Evolutionary conservation across 306 rosid genomes (phyloP), one percentile per base, ranked within the genome.

Genomic region (Alnus glutinosa): DNA sequence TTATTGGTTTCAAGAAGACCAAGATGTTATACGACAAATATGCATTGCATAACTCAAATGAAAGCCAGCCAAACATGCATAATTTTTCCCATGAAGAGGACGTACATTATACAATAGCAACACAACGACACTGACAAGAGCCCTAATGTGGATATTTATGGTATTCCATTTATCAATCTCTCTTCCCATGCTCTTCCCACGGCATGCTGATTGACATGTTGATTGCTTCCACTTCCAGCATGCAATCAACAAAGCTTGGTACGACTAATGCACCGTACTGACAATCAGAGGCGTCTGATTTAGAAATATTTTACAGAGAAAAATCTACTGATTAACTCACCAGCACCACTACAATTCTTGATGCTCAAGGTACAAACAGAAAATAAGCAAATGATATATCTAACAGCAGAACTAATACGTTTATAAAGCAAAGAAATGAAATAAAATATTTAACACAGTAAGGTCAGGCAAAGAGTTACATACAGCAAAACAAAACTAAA

Each of bases 401-500:
- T 18, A 48, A 47, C n/a, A 39, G 48, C 9, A 34, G 62, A 37
- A 14, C 50, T 69, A 32, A 32, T 16, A 34, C 54, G 8, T 57
- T 23, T 14, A 19, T 9, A 13, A 63, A 19, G 74, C 23, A 57
- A 23, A 47, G 30, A 30, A 32, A 52, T 39, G 19, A 42, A 50
- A 42, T 19, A 48, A 73, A n/a, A 64, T 28, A 69, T 37, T 42
- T 23, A 51, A n/a, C 64, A 39, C 34, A 61, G n/a, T 9, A 70
- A 68, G 36, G 15, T 72, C 37, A 46, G 69, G 66, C 44, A 30
- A 49, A 13, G 64, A 48, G 28, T 69, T 51, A 39, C 70, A 79
- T 61, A 80, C 61, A 75, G 55, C 69, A 75, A 44, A 73, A 57
- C 47, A 61, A 77, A 76, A 83, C 71, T 28, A 70, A 50, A 32